Base-by-base conservation (phyloP, 1,139 yeast genomes). In the Pichia sp. region DNA sequence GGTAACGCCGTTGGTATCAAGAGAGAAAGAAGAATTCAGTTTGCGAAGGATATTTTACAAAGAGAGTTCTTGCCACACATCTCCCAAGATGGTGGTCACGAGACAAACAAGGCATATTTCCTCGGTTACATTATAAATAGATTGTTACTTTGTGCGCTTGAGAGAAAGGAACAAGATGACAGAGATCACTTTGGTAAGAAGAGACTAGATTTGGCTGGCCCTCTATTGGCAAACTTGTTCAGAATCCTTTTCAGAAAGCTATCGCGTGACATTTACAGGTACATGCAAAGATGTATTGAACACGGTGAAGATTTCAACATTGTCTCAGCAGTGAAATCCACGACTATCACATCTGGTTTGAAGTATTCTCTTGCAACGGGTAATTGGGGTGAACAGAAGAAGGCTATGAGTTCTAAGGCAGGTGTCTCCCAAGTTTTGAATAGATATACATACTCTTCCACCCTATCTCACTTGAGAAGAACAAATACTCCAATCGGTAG, bases 341-440 rank as follows among this genome's bases (percentile, higher is more conserved):
- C 88, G 51, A 91, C 97, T 7, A 86, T 91, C 51, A 93, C 98
- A 28, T 93, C 94, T 47, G 99, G 99, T 59, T 75, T 91, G 62
- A 84, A 94, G 60, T 93, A 91, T 64, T 93, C 98, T 26, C 72
- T 91, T 53, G 98, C 99, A 35, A 91, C 99, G 14, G 99, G 99
- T 69, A 91, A 93, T 66, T 91, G 99, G 99, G 98, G 98, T 67
- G 98, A 93, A 64, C 98, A 91, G 62, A 91, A 88, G 79, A 93
- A 91, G 64, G 97, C 97, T 17, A 91, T 93, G 98, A 80, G 94
- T 44, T 81, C 96, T 17, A 81, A 96, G 63, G 99, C 98, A 9
- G 99, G 99, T 73, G 99, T 93, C 35, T 91, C 98, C 14, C 98
- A 93, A 69, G 98, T 93, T 49, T 73, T 93, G 63, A 93, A 93